Evolutionary conservation across 371 early-diverging fungal species (phyloP).

Genomic region (Caulochytrium protostelioides): DNA sequence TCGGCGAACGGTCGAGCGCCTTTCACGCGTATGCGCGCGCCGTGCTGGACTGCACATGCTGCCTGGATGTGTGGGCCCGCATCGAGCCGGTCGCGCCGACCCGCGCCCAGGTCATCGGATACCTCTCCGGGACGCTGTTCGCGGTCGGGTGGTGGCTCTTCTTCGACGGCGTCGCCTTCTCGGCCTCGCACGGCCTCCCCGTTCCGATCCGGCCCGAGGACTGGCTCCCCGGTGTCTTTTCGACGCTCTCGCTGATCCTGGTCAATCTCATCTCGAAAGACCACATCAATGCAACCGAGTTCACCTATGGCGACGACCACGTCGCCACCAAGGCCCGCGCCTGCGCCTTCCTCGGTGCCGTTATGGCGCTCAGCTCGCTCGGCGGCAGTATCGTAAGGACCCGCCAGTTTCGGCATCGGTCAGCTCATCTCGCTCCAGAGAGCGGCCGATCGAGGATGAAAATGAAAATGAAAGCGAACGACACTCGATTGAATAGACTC

Average conservation of each 20-base stretch:
- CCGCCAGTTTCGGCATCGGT: neutral
- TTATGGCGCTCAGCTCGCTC: constrained; percentile 46
- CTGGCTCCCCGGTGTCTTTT: constrained; percentile 49
- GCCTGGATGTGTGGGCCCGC: too few species aligned
- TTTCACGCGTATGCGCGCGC: too few species aligned
- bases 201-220: constrained; percentile 44
- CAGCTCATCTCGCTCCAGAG: neutral
- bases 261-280: constrained; percentile 25
- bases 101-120: too few species aligned
- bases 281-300: constrained; percentile 28
- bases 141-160: constrained; percentile 67
- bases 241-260: constrained; percentile 49
- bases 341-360: constrained; percentile 46
- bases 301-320: constrained; percentile 12
- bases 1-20: too few species aligned
- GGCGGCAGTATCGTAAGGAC: constrained; percentile 43
- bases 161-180: constrained; percentile 35
- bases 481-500: too few species aligned
- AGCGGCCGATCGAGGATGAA: neutral
- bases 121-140: too few species aligned
- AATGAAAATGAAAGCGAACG: too few species aligned
- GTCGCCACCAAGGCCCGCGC: constrained; percentile 37
- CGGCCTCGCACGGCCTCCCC: constrained; percentile 15
- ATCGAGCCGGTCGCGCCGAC: too few species aligned
- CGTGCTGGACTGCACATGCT: too few species aligned